Conservation (phyloP, 179 eudicot genomes). For the Pouteria campechiana region DNA sequence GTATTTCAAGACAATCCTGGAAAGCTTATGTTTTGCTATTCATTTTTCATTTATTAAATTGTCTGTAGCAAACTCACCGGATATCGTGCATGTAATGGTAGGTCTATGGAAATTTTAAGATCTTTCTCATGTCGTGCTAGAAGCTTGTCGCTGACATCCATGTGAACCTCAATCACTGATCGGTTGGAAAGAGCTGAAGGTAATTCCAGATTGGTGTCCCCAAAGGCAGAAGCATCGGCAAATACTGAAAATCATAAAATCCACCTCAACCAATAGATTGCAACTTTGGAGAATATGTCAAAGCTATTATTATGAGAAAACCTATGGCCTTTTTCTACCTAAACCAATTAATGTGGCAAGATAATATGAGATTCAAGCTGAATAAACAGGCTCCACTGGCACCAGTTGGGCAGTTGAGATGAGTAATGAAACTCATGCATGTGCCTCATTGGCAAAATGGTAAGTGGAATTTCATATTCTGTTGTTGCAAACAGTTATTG, state of each 20-base stretch:
- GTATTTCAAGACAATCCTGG: background rate
- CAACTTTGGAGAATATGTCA: too few species aligned
- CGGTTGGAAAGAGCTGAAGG: constrained; percentile 72
- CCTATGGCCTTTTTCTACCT: too few species aligned
- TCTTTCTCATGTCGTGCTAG: constrained; percentile 14
- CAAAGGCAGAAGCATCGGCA: constrained; percentile 64
- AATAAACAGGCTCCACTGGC: too few species aligned
- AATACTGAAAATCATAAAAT: constrained; percentile 31
- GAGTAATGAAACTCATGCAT: too few species aligned
- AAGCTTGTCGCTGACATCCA: constrained; percentile 23
- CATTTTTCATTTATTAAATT: background rate
- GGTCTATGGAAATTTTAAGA: constrained; percentile 29
- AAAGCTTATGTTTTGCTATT: background rate
- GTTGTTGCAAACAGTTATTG: too few species aligned
- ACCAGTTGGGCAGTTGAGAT: too few species aligned
- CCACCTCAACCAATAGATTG: too few species aligned
- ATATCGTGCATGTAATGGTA: constrained; percentile 84
- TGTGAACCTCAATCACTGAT: constrained; percentile 73
- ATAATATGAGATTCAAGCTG: too few species aligned
- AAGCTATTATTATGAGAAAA: too few species aligned
- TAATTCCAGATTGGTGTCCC: constrained; percentile 84
- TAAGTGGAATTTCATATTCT: too few species aligned
- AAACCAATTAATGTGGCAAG: too few species aligned
- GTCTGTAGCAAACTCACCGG: constrained; percentile 32
- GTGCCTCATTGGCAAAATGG: too few species aligned